These are phyloP conservation scores for Coemansia sp. DNA, from an alignment of 192 early-diverging fungal genomes.

Conservation along the genomic window DNA sequence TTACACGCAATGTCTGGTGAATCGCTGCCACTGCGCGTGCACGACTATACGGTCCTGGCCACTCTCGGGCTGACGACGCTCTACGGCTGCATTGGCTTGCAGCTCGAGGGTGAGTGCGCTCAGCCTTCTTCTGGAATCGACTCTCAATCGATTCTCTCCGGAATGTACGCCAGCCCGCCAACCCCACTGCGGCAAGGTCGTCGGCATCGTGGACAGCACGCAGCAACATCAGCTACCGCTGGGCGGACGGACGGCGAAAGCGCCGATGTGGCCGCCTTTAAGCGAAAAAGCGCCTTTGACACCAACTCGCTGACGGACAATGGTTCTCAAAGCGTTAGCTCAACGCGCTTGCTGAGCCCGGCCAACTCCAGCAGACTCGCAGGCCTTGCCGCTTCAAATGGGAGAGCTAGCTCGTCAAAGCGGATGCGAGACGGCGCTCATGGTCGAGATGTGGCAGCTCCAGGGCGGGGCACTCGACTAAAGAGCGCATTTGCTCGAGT, in stretches of 20 bases:
- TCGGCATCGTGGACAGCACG: not conserved
- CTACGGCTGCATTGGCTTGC: slow-evolving; percentile 33
- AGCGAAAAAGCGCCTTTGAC: slow-evolving; percentile 29
- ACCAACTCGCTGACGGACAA: not conserved
- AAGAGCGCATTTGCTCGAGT: slow-evolving; percentile 56
- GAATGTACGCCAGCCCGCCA: slow-evolving; percentile 11
- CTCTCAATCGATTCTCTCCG: not conserved
- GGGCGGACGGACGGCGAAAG: not conserved
- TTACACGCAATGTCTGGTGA: slow-evolving; percentile 23
- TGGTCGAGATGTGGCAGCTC: not conserved
- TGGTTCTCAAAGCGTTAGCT: not conserved
- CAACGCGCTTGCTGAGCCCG: slow-evolving; percentile 31
- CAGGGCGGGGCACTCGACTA: slow-evolving; percentile 1
- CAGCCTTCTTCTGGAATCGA: not conserved
- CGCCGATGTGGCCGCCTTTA: not conserved
- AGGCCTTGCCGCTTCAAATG: not conserved
- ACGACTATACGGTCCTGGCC: slow-evolving; percentile 48
- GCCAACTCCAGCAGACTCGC: not conserved
- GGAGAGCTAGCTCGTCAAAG: slow-evolving; percentile 5
- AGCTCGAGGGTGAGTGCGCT: slow-evolving; percentile 21
- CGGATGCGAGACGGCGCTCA: not conserved
- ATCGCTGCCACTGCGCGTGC: slow-evolving; percentile 26
- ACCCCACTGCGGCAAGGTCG: slow-evolving; percentile 5
- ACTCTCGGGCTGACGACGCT: slow-evolving; percentile 43
- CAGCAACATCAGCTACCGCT: not conserved